These are phyloP conservation scores for Fragilaria crotonensis DNA, from an alignment of 108 stramenopile genomes.

Conservation along the genomic window DNA sequence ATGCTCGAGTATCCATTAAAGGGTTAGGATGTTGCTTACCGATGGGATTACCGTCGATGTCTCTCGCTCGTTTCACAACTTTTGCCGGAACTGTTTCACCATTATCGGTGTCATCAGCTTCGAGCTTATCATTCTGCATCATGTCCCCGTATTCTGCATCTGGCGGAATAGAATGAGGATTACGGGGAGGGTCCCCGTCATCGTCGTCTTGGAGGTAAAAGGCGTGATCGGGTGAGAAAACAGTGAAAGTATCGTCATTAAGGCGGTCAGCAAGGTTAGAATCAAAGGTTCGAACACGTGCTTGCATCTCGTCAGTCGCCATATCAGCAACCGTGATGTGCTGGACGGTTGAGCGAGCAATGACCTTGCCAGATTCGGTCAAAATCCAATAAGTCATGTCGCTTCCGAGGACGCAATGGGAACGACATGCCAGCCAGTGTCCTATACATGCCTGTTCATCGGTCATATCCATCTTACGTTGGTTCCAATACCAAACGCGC, in stretches of 20 bases:
- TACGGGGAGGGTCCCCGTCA: too few species aligned
- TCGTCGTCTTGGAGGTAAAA: too few species aligned
- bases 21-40: constrained; percentile 9
- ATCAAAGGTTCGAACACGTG: constrained; percentile 5
- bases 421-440: constrained; percentile 17
- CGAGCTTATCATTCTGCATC: neutral
- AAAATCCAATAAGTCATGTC: constrained; percentile 29
- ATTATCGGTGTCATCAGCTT: neutral
- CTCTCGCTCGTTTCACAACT: constrained; percentile 2
- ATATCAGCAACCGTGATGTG: constrained; percentile 18
- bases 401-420: constrained; percentile 18
- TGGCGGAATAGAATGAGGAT: neutral
- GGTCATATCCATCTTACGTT: neutral
- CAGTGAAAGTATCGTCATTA: neutral
- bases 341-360: constrained; percentile 23
- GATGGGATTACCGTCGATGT: constrained; percentile 12
- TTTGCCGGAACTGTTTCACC: constrained; percentile 1
- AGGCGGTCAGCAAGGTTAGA: neutral
- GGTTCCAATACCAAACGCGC: too few species aligned
- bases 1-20: constrained; percentile 14
- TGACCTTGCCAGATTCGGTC: constrained; percentile 7
- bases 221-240: too few species aligned
- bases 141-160: constrained; percentile 5
- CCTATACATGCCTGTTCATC: constrained; percentile 9
- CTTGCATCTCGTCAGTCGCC: neutral